phyloP scores from a whole-genome alignment of 441 rosid genomes.

The Arabidopsis lyrata region DNA sequence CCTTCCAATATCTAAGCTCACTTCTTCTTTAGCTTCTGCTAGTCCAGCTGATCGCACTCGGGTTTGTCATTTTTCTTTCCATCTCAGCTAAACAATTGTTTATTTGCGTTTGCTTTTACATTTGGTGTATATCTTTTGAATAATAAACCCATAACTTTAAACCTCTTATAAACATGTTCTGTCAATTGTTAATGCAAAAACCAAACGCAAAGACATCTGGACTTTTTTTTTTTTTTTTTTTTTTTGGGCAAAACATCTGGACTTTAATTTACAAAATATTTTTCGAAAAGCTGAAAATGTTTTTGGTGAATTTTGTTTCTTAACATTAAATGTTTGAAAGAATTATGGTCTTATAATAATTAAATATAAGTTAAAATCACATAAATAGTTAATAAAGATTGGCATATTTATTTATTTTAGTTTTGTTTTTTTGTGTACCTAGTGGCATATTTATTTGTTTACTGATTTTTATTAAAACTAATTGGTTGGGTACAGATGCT shows the following conservation, averaged over 20 bases:
- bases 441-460: background rate
- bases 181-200: background rate
- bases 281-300: no score
- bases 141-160: background rate
- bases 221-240: no score
- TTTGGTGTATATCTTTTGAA: background rate
- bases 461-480: background rate
- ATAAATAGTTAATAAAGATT: background rate
- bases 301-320: no score
- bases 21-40: conserved; percentile 67
- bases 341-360: no score
- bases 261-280: no score
- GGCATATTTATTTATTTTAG: background rate
- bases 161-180: background rate
- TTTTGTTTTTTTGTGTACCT: no score
- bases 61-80: conserved; percentile 36
- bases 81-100: background rate
- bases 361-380: background rate
- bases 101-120: background rate
- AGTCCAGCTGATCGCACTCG: conserved; percentile 50
- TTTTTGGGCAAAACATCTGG: no score
- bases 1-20: conserved; percentile 56
- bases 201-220: no score
- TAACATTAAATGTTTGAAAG: no score
- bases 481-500: conserved; percentile 51